Evolutionary conservation across 257 asterid genomes (phyloP), one percentile per base, ranked within the genome.

Genomic region (Capsicum chinense): DNA sequence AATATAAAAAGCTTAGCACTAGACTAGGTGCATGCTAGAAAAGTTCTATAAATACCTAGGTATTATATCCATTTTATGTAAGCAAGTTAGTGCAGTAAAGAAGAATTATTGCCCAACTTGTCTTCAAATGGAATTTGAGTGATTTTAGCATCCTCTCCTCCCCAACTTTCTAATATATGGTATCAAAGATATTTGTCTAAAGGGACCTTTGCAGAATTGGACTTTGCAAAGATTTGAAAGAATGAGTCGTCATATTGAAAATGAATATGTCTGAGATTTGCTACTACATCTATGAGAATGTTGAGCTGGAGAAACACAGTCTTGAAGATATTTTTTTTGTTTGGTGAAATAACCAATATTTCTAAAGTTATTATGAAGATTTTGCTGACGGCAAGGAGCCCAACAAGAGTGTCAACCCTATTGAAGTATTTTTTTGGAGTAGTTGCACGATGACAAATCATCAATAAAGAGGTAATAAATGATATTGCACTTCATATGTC

Each of bases 161-260:
- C 67, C 44, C 47, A 66, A 33, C 33, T 66, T 39, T 66, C 10
- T 66, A 33, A 33, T 66, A 33, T 33, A 26, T 66, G 47, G 47
- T 5, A 66, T 66, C 47, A 66, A 47, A 33, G 71, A 66, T 37
- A 33, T 33, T 66, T 66, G 5, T 33, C 71, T 66, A 12, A n/a
- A 66, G 10, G 44, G 47, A 66, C n/a, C n/a, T 66, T 33, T 33
- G 47, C 17, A 7, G 71, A 66, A 66, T 66, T 2, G 47, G 47
- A 33, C 33, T 12, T 66, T 66, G n/a, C n/a, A 33, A 64, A 64
- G n/a, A 26, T 63, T 63, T 63, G 70, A 63, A 63, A 63, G 70
- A 63, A 63, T 26, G 17, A 11, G 13, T 63, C 44, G 21, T 63
- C 42, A 21, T 9, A 62, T 63, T 35, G 15, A 21, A 63, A 21